These are phyloP conservation scores for Picochlorum sp. DNA, from an alignment of 139 green algal species.

Conservation along the genomic window DNA sequence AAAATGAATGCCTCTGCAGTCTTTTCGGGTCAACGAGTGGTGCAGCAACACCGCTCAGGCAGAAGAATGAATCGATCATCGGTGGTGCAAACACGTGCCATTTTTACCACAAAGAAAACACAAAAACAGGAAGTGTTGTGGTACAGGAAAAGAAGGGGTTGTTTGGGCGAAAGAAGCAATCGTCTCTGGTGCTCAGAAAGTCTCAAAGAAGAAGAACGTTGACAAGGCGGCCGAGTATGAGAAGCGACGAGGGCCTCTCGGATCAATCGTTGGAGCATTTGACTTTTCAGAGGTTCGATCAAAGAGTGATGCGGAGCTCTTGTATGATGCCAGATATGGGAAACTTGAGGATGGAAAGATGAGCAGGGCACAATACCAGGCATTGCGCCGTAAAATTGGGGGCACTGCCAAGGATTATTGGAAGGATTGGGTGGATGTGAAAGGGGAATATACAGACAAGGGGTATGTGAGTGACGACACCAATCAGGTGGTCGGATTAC, in stretches of 20 bases:
- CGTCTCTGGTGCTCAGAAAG: not conserved
- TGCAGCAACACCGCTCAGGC: no score
- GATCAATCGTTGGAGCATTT: slow-evolving; percentile 19
- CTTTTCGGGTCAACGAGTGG: no score
- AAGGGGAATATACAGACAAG: slow-evolving; percentile 50
- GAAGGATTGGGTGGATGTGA: slow-evolving; percentile 51
- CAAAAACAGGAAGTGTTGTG: no score
- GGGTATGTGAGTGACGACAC: slow-evolving; percentile 28
- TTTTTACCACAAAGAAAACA: no score
- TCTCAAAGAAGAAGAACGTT: slow-evolving; percentile 5
- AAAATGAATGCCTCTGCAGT: no score
- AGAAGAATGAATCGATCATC: no score
- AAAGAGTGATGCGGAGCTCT: slow-evolving; percentile 47
- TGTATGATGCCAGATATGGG: slow-evolving; percentile 61
- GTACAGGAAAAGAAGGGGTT: not conserved
- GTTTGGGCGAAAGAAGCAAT: not conserved
- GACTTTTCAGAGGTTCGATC: slow-evolving; percentile 49
- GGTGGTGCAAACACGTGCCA: no score
- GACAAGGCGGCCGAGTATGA: slow-evolving; percentile 27
- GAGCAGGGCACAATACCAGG: slow-evolving; percentile 40
- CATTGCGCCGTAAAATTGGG: slow-evolving; percentile 41
- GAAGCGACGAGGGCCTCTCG: slow-evolving; percentile 16
- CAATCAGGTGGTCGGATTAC: slow-evolving; percentile 43
- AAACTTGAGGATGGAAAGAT: slow-evolving; percentile 47
- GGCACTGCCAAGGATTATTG: slow-evolving; percentile 45